phyloP scores from a whole-genome alignment of 2,329 filamentous ascomycete species.

The Colletotrichum caudatum region DNA sequence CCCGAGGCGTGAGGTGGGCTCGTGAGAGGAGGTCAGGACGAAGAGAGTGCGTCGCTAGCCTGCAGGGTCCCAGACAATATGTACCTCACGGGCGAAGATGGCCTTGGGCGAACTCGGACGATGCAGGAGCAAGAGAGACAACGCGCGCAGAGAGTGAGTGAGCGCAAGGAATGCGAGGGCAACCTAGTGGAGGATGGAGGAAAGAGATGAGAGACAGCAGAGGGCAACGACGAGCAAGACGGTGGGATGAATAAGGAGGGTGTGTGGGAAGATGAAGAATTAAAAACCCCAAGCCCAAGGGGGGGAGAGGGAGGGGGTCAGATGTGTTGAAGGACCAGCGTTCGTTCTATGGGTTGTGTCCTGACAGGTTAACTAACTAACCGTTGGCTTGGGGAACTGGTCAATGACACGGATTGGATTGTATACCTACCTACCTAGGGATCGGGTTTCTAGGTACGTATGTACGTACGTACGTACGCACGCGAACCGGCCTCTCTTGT shows the following conservation, averaged over 20 bases:
- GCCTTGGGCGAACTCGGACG: slow-evolving; percentile 16
- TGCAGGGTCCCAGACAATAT: slow-evolving; percentile 40
- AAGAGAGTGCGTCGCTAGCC: slow-evolving; percentile 31
- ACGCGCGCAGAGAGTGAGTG: neutral
- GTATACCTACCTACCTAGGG: neutral
- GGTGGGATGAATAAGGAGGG: neutral
- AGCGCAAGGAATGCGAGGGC: slow-evolving; percentile 20
- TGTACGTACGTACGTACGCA: too few species aligned
- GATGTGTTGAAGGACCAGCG: slow-evolving; percentile 35
- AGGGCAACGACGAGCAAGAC: slow-evolving; percentile 13
- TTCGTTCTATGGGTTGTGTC: slow-evolving; percentile 30
- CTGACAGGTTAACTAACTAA: slow-evolving; percentile 4
- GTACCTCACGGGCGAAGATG: slow-evolving; percentile 38
- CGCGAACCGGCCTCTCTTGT: too few species aligned
- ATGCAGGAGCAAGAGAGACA: slow-evolving; percentile 6
- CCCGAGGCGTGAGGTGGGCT: neutral
- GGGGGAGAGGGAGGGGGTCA: slow-evolving; percentile 6
- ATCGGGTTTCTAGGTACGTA: neutral
- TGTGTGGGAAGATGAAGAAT: slow-evolving; percentile 37
- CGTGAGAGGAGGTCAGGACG: neutral
- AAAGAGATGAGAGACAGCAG: slow-evolving; percentile 15
- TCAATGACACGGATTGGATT: neutral
- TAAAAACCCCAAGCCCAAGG: slow-evolving; percentile 36
- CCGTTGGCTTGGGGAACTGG: slow-evolving; percentile 11
- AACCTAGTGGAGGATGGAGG: slow-evolving; percentile 11